Evolutionary conservation across 306 rosid species (phyloP), one percentile per base, ranked within the genome.

Genomic region (Abrus precatorius): DNA sequence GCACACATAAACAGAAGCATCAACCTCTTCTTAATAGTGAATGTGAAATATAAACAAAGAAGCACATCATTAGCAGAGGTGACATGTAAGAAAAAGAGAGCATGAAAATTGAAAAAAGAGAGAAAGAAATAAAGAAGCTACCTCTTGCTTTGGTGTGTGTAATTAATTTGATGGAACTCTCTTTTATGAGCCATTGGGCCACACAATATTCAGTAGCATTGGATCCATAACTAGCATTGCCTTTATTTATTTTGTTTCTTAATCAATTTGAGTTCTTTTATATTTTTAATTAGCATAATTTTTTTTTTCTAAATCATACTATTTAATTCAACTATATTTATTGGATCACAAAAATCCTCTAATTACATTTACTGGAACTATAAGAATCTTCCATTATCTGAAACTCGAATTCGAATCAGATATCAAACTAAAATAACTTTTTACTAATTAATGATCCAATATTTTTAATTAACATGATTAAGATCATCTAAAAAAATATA

Each of bases 101-200:
- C 33, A 56, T 61, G 57, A 11, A 66, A 12, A 57, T 10, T 12
- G 38, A 5, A n/a, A 32, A 29, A 13, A 72, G 28, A 66, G 3
- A 7, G n/a, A n/a, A n/a, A 29, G 32, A 49, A 49, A 1, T 44
- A 6, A 0, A 12, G 43, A 63, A 34, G 61, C 11, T 11, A 81
- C 41, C 45, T 81, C 67, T 56, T 73, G 82, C 80, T 81, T 85
- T 59, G 74, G 54, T 55, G 53, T 82, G 2, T 30, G 32, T 33
- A 72, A 77, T 65, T 40, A 72, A 59, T 57, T 76, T 72, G 74
- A 73, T 60, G 32, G 57, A 72, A 48, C 57, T 54, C 38, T 77
- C 77, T 85, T 72, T 81, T 6, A 63, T 74, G 73, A 74, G 69
- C 66, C 59, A 74, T 74, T 6, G 36, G 45, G 55, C 14, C 55